Percentiles rank a stretch among this genome's conserved stretches.
Conservation (phyloP, 1,139 yeast genomes). For the Pichia sp. region DNA sequence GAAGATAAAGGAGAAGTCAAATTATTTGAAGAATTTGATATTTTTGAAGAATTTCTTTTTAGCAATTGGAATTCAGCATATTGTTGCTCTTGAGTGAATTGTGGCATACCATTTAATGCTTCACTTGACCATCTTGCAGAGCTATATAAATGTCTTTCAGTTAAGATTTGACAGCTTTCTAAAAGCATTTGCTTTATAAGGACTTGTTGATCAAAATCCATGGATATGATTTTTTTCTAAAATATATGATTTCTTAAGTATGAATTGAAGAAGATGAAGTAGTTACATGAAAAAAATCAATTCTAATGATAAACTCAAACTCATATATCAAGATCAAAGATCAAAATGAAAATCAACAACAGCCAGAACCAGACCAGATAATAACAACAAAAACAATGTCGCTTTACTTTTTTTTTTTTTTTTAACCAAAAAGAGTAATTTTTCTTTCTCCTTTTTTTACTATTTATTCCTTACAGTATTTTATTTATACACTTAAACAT, state of each 20-base stretch:
- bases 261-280: no score
- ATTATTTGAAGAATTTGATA: background rate
- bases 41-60: conserved; percentile 1
- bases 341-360: no score
- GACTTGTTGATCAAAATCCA: conserved; percentile 16
- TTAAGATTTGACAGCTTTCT: conserved; percentile 10
- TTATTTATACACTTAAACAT: no score
- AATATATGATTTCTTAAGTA: no score
- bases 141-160: conserved; percentile 12
- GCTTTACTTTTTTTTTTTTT: no score
- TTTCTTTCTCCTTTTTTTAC: no score
- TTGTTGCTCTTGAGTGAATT: conserved; percentile 12
- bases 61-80: conserved; percentile 13
- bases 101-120: conserved; percentile 16
- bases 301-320: no score
- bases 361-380: no score
- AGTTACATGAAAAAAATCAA: background rate
- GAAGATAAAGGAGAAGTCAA: conserved; percentile 12
- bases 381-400: no score
- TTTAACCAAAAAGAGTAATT: no score
- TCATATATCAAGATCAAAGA: no score
- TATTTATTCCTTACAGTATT: no score
- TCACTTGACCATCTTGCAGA: conserved; percentile 19
- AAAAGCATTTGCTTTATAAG: conserved; percentile 8
- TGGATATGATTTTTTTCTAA: background rate